Evolutionary conservation across 805 yeast species (phyloP).

Genomic region (Candida namnaoensis): DNA sequence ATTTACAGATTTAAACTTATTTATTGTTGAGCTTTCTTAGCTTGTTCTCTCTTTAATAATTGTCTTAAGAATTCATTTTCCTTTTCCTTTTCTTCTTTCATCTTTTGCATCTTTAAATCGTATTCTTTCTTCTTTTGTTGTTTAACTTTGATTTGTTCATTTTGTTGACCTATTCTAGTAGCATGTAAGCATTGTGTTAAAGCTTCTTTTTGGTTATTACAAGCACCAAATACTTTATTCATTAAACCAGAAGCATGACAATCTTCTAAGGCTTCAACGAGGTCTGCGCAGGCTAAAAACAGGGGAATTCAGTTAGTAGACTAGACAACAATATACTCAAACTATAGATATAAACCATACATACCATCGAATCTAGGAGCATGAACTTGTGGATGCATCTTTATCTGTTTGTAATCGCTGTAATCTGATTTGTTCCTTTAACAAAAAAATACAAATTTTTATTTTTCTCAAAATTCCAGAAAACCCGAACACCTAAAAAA

Average conservation of each 20-base stretch:
- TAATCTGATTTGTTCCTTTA: no score
- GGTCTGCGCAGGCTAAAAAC: slow-evolving; percentile 56
- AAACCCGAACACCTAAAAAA: no score
- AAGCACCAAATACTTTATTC: slow-evolving; percentile 68
- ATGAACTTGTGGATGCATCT: slow-evolving; percentile 48
- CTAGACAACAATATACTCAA: not conserved
- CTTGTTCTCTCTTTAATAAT: slow-evolving; percentile 46
- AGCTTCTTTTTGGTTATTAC: slow-evolving; percentile 79
- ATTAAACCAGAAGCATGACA: slow-evolving; percentile 71
- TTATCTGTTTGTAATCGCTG: not conserved
- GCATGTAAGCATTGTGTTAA: slow-evolving; percentile 72
- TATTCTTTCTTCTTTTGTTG: slow-evolving; percentile 40
- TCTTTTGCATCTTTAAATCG: slow-evolving; percentile 39
- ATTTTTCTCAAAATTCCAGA: no score
- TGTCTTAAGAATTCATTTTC: slow-evolving; percentile 62
- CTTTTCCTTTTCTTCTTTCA: slow-evolving; percentile 75
- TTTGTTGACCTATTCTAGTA: slow-evolving; percentile 58
- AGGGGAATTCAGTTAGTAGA: not conserved
- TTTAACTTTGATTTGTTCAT: slow-evolving; percentile 44
- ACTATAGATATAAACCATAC: slow-evolving; percentile 5
- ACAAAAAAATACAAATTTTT: no score
- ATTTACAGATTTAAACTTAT: no score
- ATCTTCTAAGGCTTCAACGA: slow-evolving; percentile 81
- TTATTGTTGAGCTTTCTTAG: slow-evolving; percentile 16
- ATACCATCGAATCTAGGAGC: slow-evolving; percentile 37